Evolutionary conservation across 75 land plant genomes (phyloP).

Genomic region (Isoetes taiwanensis): DNA sequence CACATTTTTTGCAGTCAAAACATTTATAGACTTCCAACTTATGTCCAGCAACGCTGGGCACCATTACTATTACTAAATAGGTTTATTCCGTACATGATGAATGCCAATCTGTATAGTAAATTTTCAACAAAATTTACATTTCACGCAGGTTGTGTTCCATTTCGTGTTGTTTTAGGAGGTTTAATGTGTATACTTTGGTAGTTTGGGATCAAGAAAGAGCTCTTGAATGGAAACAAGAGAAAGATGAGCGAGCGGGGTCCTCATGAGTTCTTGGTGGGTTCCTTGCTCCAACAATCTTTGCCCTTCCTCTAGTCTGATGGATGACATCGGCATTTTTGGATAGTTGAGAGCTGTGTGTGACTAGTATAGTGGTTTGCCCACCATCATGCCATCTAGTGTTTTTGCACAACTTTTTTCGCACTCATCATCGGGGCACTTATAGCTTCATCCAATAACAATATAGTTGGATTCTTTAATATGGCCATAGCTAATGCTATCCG

Average conservation of each 20-base stretch:
- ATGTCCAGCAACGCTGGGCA: too few relatives aligned
- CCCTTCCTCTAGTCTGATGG: conserved; percentile 64
- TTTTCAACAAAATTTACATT: too few relatives aligned
- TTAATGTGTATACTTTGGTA: too few relatives aligned
- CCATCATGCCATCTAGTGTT: conserved; percentile 77
- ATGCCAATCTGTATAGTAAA: too few relatives aligned
- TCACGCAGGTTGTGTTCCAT: too few relatives aligned
- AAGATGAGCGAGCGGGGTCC: conserved; percentile 52
- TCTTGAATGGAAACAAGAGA: conserved; percentile 64
- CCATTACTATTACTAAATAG: too few relatives aligned
- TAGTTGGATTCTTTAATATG: conserved; percentile 64
- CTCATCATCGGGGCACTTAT: conserved; percentile 67
- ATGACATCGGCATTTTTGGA: conserved; percentile 70
- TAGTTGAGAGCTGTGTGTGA: conserved; percentile 83
- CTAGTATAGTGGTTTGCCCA: conserved; percentile 79
- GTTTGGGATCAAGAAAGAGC: too few relatives aligned
- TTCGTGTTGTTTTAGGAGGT: too few relatives aligned
- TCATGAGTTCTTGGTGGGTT: conserved; percentile 62
- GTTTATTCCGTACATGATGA: too few relatives aligned
- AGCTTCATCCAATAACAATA: conserved; percentile 36
- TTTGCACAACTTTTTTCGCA: conserved; percentile 74
- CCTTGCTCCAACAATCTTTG: conserved; percentile 50
- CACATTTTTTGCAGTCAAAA: too few relatives aligned
- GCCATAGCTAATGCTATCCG: conserved; percentile 77
- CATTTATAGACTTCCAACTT: too few relatives aligned